Base-by-base conservation (phyloP, 495 filamentous ascomycete species). In the Tuber umbilicatum region DNA sequence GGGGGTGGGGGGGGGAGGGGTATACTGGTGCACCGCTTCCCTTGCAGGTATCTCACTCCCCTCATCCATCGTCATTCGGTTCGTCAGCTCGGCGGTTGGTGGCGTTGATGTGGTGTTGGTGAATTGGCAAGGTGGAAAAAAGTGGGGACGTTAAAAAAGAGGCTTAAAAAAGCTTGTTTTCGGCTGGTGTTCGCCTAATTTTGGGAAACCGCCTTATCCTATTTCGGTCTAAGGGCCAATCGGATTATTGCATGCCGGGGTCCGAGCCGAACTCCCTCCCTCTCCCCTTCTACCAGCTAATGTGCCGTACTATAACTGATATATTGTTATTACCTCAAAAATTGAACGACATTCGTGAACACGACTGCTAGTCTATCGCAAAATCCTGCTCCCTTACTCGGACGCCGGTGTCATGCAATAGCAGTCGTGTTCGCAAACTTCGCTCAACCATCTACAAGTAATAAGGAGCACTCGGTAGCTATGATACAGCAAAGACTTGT, bases 11-110 rank as follows among this genome's bases (percentile, higher is more conserved):
- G 41, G 73, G 41, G 64, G 71, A 12, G 42, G 39, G 50, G 70
- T 68, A 68, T 70, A 79, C 77, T 79, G 76, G 68, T 79, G 71
- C 23, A 6, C n/a, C 17, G 60, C 70, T 42, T 79, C 77, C 68
- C 77, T 78, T 19, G 76, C 72, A 47, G 77, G 77, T 39, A 78
- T 41, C 21, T 77, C 76, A 16, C 55, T 35, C 55, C 67, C 45
- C 70, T 47, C 74, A n/a, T 74, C 73, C n/a, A 50, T 70, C 40
- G 47, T 76, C 73, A 75, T 75, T 75, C 47, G 37, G 70, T n/a
- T n/a, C n/a, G 39, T 68, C 27, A 39, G 35, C 35, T 75, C 42
- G 5, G 35, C 27, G 40, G 19, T 21, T 60, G 38, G 39, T 50
- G 69, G 42, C 21, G 41, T 27, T 69, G 42, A 37, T 37, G 55